Evolutionary conservation across 176 grass and related monocot species (phyloP).

Genomic region (Tillandsia leiboldiana): DNA sequence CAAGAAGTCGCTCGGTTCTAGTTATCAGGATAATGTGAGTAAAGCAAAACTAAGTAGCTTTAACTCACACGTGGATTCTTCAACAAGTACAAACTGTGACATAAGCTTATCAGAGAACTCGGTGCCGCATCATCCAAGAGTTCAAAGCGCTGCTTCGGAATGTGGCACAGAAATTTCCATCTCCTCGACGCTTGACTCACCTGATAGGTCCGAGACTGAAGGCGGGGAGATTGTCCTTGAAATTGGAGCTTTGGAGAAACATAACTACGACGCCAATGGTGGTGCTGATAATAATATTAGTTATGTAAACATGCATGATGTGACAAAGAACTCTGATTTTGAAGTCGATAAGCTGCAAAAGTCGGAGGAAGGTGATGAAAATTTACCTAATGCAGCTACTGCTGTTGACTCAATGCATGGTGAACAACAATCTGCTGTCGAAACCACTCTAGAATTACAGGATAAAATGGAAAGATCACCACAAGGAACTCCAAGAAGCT

Average conservation of each 20-base stretch:
- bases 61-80: slow-evolving; percentile 20
- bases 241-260: slow-evolving; percentile 62
- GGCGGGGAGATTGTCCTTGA: slow-evolving; percentile 92
- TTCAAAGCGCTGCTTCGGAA: slow-evolving; percentile 67
- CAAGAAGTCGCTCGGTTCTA: slow-evolving; percentile 34
- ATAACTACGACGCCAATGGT: slow-evolving; percentile 15
- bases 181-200: slow-evolving; percentile 92
- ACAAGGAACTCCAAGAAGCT: slow-evolving; percentile 58
- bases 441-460: slow-evolving; percentile 18
- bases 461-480: slow-evolving; percentile 36
- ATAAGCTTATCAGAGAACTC: slow-evolving; percentile 27
- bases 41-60: slow-evolving; percentile 32
- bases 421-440: slow-evolving; percentile 30
- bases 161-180: slow-evolving; percentile 98
- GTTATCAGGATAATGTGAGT: slow-evolving; percentile 32
- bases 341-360: slow-evolving; percentile 12
- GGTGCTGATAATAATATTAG: slow-evolving; percentile 24
- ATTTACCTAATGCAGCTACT: slow-evolving; percentile 11
- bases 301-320: slow-evolving; percentile 20
- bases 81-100: slow-evolving; percentile 33
- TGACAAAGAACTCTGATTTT: slow-evolving; percentile 14
- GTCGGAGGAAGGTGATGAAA: slow-evolving; percentile 18
- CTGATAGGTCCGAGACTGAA: slow-evolving; percentile 90
- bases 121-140: slow-evolving; percentile 29
- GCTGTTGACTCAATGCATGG: slow-evolving; percentile 7